Evolutionary conservation across 2,329 filamentous ascomycete species (phyloP).

Genomic region (Colletotrichum kahawae): DNA sequence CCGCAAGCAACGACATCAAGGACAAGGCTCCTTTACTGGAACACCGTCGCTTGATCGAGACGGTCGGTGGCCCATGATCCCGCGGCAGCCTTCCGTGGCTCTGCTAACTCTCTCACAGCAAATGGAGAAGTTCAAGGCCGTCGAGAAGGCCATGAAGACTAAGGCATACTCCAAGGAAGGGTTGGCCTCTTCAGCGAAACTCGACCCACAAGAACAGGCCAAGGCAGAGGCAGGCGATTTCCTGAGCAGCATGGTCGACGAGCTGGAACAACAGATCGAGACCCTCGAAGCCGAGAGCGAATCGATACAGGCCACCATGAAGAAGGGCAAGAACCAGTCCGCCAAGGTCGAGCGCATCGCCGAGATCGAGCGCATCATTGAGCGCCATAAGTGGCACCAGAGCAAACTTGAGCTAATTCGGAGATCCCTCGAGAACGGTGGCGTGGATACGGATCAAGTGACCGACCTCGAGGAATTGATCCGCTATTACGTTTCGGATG

Average conservation of each 20-base stretch:
- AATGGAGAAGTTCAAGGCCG: constrained; percentile 99
- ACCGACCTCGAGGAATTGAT: constrained; percentile 90
- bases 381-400: constrained; percentile 97
- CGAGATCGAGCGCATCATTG: constrained; percentile 82
- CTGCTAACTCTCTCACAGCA: constrained; percentile 59
- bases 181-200: constrained; percentile 85
- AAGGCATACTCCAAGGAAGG: constrained; percentile 99
- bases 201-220: constrained; percentile 97
- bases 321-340: constrained; percentile 90
- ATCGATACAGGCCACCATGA: constrained; percentile 83
- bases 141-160: constrained; percentile 99
- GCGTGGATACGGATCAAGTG: constrained; percentile 86
- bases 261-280: constrained; percentile 93
- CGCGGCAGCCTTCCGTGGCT: constrained; percentile 17
- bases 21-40: constrained; percentile 96
- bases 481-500: constrained; percentile 92
- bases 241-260: constrained; percentile 84
- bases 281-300: constrained; percentile 89
- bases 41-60: constrained; percentile 95
- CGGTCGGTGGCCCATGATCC: constrained; percentile 62
- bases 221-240: constrained; percentile 90
- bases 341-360: constrained; percentile 86
- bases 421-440: constrained; percentile 90
- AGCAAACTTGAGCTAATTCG: constrained; percentile 90
- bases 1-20: constrained; percentile 98